Evolutionary conservation across 148 eudicot species (phyloP).

Genomic region (Vaccinium myrtillus): DNA sequence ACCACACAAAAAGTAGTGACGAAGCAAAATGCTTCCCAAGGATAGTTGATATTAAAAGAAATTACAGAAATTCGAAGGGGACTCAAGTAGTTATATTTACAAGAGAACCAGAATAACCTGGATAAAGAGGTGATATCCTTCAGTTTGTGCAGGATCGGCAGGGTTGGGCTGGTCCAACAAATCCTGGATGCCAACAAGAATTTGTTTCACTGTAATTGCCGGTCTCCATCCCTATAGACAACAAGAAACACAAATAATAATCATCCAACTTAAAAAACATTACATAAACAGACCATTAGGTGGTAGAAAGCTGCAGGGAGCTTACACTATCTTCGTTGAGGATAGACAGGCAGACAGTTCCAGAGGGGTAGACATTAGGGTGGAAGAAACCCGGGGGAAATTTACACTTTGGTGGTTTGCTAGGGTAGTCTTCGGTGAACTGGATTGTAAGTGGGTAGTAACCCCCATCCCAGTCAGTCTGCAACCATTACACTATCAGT

Average conservation of each 20-base stretch:
- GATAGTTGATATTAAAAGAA: background rate
- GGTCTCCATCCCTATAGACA: constrained; percentile 77
- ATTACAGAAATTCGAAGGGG: background rate
- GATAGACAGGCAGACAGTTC: constrained; percentile 81
- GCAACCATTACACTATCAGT: constrained; percentile 50
- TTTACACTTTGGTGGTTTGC: constrained; percentile 86
- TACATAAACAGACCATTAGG: background rate
- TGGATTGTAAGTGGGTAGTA: constrained; percentile 67
- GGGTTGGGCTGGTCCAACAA: constrained; percentile 77
- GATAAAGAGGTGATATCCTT: constrained; percentile 71
- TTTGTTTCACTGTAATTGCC: constrained; percentile 87
- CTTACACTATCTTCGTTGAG: constrained; percentile 83
- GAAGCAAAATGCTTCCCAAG: background rate
- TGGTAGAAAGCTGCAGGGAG: constrained; percentile 12
- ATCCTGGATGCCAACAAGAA: constrained; percentile 81
- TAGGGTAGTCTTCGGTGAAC: constrained; percentile 87
- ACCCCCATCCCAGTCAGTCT: constrained; percentile 97
- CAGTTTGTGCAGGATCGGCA: constrained; percentile 78
- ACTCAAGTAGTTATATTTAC: background rate
- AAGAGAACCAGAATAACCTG: constrained; percentile 43
- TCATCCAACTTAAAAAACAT: background rate
- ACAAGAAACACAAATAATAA: constrained; percentile 5
- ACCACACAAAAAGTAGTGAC: background rate
- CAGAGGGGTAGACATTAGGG: constrained; percentile 85
- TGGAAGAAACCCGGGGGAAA: constrained; percentile 83